phyloP scores from a whole-genome alignment of 805 yeast genomes.

The Monosporozyma yasuniensis region DNA sequence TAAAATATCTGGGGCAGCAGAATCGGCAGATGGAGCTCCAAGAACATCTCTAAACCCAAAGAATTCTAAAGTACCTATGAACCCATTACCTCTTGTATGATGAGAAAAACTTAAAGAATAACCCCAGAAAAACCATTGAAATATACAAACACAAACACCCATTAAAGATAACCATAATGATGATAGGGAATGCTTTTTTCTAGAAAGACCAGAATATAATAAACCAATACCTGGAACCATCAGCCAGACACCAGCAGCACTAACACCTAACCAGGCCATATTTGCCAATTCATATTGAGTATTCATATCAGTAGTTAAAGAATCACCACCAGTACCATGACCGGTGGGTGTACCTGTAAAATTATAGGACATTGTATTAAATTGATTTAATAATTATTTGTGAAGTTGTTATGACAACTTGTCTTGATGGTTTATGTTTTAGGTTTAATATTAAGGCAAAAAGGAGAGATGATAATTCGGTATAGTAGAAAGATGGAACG shows the following conservation, averaged over 20 bases:
- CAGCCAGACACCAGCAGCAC: constrained; percentile 81
- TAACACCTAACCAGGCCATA: constrained; percentile 76
- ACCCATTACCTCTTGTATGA: constrained; percentile 47
- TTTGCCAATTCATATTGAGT: constrained; percentile 61
- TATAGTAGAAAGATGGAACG: not conserved
- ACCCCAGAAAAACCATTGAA: constrained; percentile 99
- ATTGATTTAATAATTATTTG: not conserved
- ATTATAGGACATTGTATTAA: constrained; percentile 23
- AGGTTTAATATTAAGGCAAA: not conserved
- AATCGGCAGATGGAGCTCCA: constrained; percentile 65
- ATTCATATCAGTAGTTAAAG: constrained; percentile 64
- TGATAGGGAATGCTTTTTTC: constrained; percentile 94
- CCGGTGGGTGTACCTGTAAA: constrained; percentile 41
- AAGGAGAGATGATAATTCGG: not conserved
- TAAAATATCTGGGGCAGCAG: constrained; percentile 77
- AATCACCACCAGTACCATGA: constrained; percentile 72
- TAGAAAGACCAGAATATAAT: constrained; percentile 83
- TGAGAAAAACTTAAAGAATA: constrained; percentile 81
- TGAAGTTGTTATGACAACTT: not conserved
- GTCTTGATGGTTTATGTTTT: not conserved
- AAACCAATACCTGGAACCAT: constrained; percentile 96
- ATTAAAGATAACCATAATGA: constrained; percentile 89
- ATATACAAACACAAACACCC: constrained; percentile 71
- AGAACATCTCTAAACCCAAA: constrained; percentile 74
- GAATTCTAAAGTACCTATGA: constrained; percentile 74